Percentiles rank a stretch among this genome's conserved stretches.
These are phyloP conservation scores for Stylosanthes scabra DNA, from an alignment of 331 rosid genomes.

Conservation along the genomic window DNA sequence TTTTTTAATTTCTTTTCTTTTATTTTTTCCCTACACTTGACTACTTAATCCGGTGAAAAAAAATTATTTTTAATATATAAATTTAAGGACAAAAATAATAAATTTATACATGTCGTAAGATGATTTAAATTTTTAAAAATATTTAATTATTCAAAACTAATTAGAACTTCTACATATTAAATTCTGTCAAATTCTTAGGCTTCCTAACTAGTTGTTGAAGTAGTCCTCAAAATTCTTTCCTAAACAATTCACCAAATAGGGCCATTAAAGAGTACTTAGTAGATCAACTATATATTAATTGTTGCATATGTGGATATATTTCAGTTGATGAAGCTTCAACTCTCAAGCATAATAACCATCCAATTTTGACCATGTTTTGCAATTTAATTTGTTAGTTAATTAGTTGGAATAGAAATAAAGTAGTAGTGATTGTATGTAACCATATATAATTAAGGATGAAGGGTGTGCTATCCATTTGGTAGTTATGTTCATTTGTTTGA, in stretches of 20 bases:
- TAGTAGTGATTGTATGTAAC: neutral
- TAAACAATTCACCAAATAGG: slow-evolving; percentile 22
- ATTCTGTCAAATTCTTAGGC: slow-evolving; percentile 5
- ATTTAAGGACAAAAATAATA: no score
- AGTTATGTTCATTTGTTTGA: slow-evolving; percentile 54
- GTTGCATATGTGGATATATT: no score
- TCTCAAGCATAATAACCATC: slow-evolving; percentile 33
- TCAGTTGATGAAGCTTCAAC: slow-evolving; percentile 43
- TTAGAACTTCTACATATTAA: no score
- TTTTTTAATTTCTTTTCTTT: no score
- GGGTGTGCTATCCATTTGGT: slow-evolving; percentile 35
- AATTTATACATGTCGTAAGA: no score
- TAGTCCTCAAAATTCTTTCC: slow-evolving; percentile 29
- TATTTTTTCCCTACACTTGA: no score
- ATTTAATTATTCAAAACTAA: no score
- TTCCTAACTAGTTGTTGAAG: slow-evolving; percentile 9
- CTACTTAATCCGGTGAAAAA: no score
- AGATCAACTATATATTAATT: slow-evolving; percentile 33
- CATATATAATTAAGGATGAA: neutral
- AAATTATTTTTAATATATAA: no score
- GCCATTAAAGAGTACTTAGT: slow-evolving; percentile 25
- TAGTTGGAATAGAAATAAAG: slow-evolving; percentile 47
- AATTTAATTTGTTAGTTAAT: slow-evolving; percentile 51
- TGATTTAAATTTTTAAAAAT: no score
- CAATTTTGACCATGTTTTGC: slow-evolving; percentile 37